Evolutionary conservation across 352 stramenopile species (phyloP).

Genomic region (Phytophthora aleatoria): DNA sequence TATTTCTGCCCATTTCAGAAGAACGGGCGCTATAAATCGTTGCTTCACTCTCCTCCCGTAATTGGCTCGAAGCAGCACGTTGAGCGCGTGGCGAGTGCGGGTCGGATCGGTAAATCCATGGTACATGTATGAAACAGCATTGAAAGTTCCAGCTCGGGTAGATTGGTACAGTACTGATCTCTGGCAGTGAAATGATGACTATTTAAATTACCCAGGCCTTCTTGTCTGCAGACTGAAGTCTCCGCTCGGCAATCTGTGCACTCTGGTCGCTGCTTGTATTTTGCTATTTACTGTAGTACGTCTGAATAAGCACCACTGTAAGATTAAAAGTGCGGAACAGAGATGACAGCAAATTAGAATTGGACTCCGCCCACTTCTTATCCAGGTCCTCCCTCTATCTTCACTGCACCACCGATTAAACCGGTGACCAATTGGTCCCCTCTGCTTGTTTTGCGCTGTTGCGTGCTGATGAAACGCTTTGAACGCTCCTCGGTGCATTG

Average conservation of each 20-base stretch:
- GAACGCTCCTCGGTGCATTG: no score
- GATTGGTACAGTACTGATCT: background rate
- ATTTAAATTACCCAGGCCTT: no score
- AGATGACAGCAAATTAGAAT: conserved; percentile 1
- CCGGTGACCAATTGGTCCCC: no score
- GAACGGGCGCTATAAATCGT: background rate
- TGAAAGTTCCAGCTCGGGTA: background rate
- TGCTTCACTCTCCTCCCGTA: background rate
- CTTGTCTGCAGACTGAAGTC: background rate
- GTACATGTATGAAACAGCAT: background rate
- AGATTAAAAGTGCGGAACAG: background rate
- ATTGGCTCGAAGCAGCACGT: conserved; percentile 17
- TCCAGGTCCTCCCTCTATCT: conserved; percentile 24
- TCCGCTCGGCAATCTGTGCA: background rate
- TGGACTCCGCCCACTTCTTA: conserved; percentile 15
- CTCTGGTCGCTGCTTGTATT: no score
- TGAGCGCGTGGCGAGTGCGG: conserved; percentile 18
- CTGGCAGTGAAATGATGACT: no score
- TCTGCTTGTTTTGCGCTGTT: no score
- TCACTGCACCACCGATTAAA: conserved; percentile 11
- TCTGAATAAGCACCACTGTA: no score
- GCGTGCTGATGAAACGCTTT: no score
- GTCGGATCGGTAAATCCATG: conserved; percentile 9
- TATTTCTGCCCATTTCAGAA: no score
- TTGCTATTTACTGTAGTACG: no score